Conservation (phyloP, 345 rosid genomes). For the Gynandropsis gynandra region DNA sequence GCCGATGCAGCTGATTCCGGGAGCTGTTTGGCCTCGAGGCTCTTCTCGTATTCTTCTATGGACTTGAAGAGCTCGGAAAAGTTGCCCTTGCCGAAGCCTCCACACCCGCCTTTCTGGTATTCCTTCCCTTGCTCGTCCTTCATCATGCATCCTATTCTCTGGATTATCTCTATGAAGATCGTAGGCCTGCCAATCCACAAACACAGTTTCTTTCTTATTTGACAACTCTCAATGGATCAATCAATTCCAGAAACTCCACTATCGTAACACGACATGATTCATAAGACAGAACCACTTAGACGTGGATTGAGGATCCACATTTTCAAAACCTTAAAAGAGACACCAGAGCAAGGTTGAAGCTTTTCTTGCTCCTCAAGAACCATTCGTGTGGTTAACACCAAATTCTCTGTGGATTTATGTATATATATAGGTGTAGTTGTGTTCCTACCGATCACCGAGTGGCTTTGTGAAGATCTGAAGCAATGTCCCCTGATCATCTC, state of each 20-base stretch:
- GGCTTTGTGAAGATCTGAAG: conserved; percentile 98
- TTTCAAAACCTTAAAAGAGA: no score
- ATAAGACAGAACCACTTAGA: no score
- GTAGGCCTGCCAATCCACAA: conserved; percentile 56
- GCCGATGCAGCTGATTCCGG: conserved; percentile 4
- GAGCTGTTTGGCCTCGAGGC: conserved; percentile 56
- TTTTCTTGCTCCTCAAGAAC: no score
- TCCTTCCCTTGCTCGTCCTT: conserved; percentile 59
- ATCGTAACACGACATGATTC: no score
- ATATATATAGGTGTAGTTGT: no score
- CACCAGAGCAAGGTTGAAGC: no score
- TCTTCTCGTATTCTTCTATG: conserved; percentile 87
- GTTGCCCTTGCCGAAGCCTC: conserved; percentile 94
- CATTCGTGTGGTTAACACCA: no score
- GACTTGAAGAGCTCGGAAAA: conserved; percentile 91
- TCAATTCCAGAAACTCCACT: no score
- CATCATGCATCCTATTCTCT: conserved; percentile 76
- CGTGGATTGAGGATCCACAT: no score
- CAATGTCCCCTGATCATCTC: conserved; percentile 93
- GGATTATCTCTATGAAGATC: conserved; percentile 90
- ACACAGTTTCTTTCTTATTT: background rate
- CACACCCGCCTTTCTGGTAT: conserved; percentile 89
- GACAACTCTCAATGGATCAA: no score
- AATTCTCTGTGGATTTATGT: no score
- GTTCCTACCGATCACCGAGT: conserved; percentile 66